Base-by-base conservation (phyloP, 2,329 filamentous ascomycete species). In the Teratosphaeria viscida region DNA sequence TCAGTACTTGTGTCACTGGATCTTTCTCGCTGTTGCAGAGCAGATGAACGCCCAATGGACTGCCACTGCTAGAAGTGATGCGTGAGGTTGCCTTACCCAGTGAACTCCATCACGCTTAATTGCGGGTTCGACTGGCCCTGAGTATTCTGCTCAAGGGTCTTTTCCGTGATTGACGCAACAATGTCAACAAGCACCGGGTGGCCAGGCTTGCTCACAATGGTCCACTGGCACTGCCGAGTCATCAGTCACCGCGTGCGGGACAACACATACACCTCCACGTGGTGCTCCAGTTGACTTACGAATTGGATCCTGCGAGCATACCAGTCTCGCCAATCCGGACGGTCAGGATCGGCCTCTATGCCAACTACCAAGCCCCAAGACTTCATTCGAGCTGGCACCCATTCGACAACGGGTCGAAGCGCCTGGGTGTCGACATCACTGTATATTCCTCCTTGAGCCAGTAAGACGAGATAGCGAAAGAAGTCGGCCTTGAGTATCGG, bases 301-400 rank as follows among this genome's bases (percentile, higher is more conserved):
- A 99, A 97, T 73, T 97, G 94, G 62, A 99, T 92, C 64, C 94
- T 85, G 61, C 94, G 88, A 63, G 90, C 94, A 78, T 97, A 99
- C 94, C 92, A 97, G 1, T 96, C 80, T 39, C 85, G 82, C 94
- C 94, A 99, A 73, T 99, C 94, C 3, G 84, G 83, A 54, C 94
- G 85, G 74, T 97, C n/a, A 0, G 94, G 91, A 71, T 99, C 94
- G 3, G 94, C 94, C 77, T 99, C 94, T 65, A 99, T 96, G 61
- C 94, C 94, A 68, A 97, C 82, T 47, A 99, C 86, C 63, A 99
- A 80, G 10, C 94, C 94, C 66, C 96, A 82, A 1, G 85, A 83
- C 63, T 87, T 84, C 63, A 85, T 83, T 55, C 92, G 81, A 1
- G 83, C 74, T 1, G 94, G 92, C 10, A 99, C 81, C 94, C 94